Conservation (phyloP, 495 filamentous ascomycete genomes). For the Talaromyces ruber region DNA sequence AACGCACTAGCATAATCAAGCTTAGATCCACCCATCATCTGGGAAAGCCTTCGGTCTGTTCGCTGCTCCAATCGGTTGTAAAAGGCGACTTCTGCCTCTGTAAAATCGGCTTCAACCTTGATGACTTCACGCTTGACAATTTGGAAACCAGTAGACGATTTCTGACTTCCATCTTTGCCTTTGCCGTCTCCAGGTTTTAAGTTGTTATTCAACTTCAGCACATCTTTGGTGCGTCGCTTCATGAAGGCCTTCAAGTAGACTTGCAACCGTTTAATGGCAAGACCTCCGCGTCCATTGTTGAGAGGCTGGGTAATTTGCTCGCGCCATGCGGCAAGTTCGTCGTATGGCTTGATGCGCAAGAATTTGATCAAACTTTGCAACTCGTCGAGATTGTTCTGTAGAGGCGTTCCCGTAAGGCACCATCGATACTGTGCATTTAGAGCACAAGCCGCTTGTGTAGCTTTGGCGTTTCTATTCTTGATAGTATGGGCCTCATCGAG, state of each 20-base stretch:
- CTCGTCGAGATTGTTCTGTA: slow-evolving; percentile 98
- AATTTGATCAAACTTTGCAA: slow-evolving; percentile 89
- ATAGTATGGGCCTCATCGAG: slow-evolving; percentile 96
- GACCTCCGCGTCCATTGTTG: slow-evolving; percentile 72
- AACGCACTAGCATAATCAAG: slow-evolving; percentile 77
- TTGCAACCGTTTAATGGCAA: slow-evolving; percentile 84
- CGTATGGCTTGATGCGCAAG: slow-evolving; percentile 82
- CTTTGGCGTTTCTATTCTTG: slow-evolving; percentile 95
- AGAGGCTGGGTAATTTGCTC: slow-evolving; percentile 79
- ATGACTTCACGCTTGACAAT: slow-evolving; percentile 84
- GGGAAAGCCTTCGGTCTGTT: slow-evolving; percentile 74
- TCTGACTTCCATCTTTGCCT: slow-evolving; percentile 39
- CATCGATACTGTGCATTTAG: slow-evolving; percentile 79
- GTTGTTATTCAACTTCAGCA: slow-evolving; percentile 74
- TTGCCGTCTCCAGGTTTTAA: slow-evolving; percentile 54
- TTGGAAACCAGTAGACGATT: slow-evolving; percentile 58
- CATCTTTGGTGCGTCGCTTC: slow-evolving; percentile 94
- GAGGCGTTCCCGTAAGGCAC: slow-evolving; percentile 91
- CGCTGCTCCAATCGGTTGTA: slow-evolving; percentile 77
- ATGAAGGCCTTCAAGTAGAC: slow-evolving; percentile 83
- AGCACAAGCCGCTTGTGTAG: slow-evolving; percentile 77
- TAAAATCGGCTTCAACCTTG: slow-evolving; percentile 70
- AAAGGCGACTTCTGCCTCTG: slow-evolving; percentile 68
- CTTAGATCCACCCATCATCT: slow-evolving; percentile 72
- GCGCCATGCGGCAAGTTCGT: slow-evolving; percentile 75